Evolutionary conservation across 257 asterid genomes (phyloP), one percentile per base, ranked within the genome.

Genomic region (Fraxinus quadrangulata): DNA sequence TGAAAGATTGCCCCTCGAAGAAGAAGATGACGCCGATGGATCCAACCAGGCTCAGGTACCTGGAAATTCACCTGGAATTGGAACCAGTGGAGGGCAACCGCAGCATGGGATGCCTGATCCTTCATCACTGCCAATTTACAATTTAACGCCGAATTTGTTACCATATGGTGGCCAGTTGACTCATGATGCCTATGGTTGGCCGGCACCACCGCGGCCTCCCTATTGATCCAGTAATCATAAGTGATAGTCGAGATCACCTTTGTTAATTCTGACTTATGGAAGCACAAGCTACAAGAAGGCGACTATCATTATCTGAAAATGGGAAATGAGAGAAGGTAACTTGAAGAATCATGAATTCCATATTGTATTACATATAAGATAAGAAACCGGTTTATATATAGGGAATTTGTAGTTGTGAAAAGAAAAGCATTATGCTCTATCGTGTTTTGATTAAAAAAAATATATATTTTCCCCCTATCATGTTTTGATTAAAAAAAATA

Each of bases 1-100:
- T 49, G 76, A 72, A 49, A 49, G 76, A 72, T 49, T 72, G 37
- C 67, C 76, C 4, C 42, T 72, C 14, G 76, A 72, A 23, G 76
- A 72, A 45, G 45, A 47, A 3, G 76, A 47, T 23, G 76, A 42
- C 47, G 67, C 24, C 3, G 76, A 47, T 14, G 67, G 67, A 14
- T 72, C 67, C 3, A 31, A 19, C 63, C 67, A 24, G 67, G 26
- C 26, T 3, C 74, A 10, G 24, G 40, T 28, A 26, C 67, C 65
- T 1, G 40, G 40, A 36, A 36, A 5, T 36, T 36, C 39, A 36
- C 39, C 39, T 36, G 75, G 63, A 13, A 39, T 39, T 13, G 54
- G 54, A 45, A 3, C 54, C 19, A 45, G 54, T 28, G 65, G 65
- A 30, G 37, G 23, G 24, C 75, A 40, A 24, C 75, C 11, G 61